These are phyloP conservation scores for Pichia nakasei DNA, from an alignment of 805 yeast genomes.

Conservation along the genomic window DNA sequence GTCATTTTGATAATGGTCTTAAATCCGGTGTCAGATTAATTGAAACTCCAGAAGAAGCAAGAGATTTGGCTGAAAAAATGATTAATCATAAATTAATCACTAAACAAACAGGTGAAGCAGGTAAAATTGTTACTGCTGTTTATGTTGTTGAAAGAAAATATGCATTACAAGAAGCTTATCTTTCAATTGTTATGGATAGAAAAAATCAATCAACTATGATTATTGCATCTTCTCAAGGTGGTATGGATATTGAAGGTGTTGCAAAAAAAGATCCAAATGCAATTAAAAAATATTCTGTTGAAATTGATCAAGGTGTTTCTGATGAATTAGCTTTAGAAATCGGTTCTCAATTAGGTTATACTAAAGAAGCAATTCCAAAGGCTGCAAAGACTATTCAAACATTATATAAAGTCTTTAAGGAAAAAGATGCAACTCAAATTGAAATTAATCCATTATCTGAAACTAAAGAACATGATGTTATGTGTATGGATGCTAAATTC, in stretches of 20 bases:
- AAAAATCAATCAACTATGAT: slow-evolving; percentile 81
- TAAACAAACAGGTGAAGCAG: slow-evolving; percentile 96
- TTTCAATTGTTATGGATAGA: slow-evolving; percentile 94
- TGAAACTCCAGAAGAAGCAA: slow-evolving; percentile 76
- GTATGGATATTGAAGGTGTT: slow-evolving; percentile 99
- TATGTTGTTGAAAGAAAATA: slow-evolving; percentile 92
- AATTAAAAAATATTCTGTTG: slow-evolving; percentile 79
- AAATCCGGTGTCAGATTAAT: slow-evolving; percentile 95
- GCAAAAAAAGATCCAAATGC: slow-evolving; percentile 87
- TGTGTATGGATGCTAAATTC: slow-evolving; percentile 99
- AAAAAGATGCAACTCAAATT: slow-evolving; percentile 94
- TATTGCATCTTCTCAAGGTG: slow-evolving; percentile 96
- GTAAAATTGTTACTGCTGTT: slow-evolving; percentile 94
- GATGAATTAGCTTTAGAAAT: slow-evolving; percentile 65
- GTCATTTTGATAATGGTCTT: slow-evolving; percentile 90
- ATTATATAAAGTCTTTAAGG: slow-evolving; percentile 81
- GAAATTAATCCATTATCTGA: slow-evolving; percentile 98
- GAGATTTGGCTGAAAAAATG: slow-evolving; percentile 81
- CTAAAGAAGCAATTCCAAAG: slow-evolving; percentile 64
- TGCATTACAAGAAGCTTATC: slow-evolving; percentile 89
- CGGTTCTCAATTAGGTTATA: slow-evolving; percentile 77
- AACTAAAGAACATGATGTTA: slow-evolving; percentile 79
- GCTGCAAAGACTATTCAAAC: slow-evolving; percentile 84
- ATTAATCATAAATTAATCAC: slow-evolving; percentile 88
- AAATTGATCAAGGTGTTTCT: slow-evolving; percentile 72